These are phyloP conservation scores for Porphyridium purpureum DNA, from an alignment of 23 red algal species.

Conservation along the genomic window DNA sequence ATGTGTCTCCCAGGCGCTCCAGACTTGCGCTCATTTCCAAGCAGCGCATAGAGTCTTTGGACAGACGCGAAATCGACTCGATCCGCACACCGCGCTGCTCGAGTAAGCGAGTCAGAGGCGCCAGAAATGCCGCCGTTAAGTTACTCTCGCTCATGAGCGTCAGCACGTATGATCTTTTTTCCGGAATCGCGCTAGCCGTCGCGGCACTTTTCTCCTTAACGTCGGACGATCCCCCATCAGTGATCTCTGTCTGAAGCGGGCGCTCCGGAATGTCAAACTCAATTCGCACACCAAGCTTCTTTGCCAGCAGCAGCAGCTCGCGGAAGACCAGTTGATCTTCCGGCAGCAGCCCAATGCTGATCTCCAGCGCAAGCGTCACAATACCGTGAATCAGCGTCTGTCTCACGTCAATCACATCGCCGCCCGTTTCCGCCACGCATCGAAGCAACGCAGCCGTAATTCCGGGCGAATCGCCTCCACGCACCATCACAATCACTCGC, in stretches of 20 bases:
- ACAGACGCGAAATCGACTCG: conserved; percentile 44
- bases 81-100: conserved; percentile 21
- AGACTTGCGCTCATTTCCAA: conserved; percentile 21
- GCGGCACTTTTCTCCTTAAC: background rate
- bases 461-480: conserved; percentile 34
- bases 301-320: conserved; percentile 32
- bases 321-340: conserved; percentile 17
- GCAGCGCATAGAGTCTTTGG: conserved; percentile 20
- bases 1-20: background rate
- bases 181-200: background rate
- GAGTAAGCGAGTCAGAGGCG: conserved; percentile 13
- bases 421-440: conserved; percentile 9
- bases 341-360: conserved; percentile 10
- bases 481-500: conserved; percentile 15
- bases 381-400: conserved; percentile 48
- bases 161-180: conserved; percentile 18
- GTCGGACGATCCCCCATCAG: no score
- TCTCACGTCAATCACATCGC: conserved; percentile 39
- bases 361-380: conserved; percentile 46
- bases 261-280: conserved; percentile 39
- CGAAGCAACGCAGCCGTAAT: conserved; percentile 24
- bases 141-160: conserved; percentile 26
- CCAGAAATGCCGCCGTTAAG: conserved; percentile 26
- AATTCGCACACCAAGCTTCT: conserved; percentile 25
- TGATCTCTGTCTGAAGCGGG: no score